These are phyloP conservation scores for Emergomyces africanus DNA, from an alignment of 2,329 filamentous ascomycete genomes.

Conservation along the genomic window DNA sequence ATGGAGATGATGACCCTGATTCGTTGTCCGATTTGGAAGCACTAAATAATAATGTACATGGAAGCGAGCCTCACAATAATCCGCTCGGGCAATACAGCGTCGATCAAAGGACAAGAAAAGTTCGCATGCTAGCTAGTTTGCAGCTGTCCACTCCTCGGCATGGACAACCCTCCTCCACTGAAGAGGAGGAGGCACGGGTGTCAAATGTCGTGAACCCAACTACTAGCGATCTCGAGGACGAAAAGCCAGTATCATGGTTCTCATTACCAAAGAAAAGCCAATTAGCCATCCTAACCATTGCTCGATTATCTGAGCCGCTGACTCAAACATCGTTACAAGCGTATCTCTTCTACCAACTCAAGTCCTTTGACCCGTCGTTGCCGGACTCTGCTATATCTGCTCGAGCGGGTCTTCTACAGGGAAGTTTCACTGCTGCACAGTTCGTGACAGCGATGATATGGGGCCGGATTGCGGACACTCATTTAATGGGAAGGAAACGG, in stretches of 20 bases:
- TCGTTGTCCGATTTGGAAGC: background rate
- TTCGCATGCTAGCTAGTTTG: background rate
- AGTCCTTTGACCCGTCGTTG: conserved; percentile 53
- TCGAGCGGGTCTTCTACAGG: conserved; percentile 66
- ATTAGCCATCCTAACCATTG: conserved; percentile 62
- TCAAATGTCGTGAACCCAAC: conserved; percentile 4
- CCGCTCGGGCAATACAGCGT: background rate
- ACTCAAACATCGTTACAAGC: conserved; percentile 65
- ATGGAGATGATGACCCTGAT: background rate
- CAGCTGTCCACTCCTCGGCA: background rate
- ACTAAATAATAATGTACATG: background rate
- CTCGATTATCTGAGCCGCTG: conserved; percentile 68
- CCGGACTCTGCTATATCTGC: conserved; percentile 54
- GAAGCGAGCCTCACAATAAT: background rate
- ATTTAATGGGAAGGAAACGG: conserved; percentile 57
- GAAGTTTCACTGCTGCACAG: conserved; percentile 69
- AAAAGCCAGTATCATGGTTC: conserved; percentile 51
- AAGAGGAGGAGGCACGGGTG: conserved; percentile 14
- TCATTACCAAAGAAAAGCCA: conserved; percentile 67
- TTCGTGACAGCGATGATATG: conserved; percentile 73
- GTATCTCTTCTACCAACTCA: conserved; percentile 84
- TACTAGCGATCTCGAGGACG: conserved; percentile 10
- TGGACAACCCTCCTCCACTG: conserved; percentile 14
- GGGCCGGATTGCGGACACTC: conserved; percentile 58
- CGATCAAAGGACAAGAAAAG: background rate